A percentile compares a stretch with the other conserved stretches of the same genome.
Conservation (phyloP, 169 alveolate species). For the Cystoisospora suis region DNA sequence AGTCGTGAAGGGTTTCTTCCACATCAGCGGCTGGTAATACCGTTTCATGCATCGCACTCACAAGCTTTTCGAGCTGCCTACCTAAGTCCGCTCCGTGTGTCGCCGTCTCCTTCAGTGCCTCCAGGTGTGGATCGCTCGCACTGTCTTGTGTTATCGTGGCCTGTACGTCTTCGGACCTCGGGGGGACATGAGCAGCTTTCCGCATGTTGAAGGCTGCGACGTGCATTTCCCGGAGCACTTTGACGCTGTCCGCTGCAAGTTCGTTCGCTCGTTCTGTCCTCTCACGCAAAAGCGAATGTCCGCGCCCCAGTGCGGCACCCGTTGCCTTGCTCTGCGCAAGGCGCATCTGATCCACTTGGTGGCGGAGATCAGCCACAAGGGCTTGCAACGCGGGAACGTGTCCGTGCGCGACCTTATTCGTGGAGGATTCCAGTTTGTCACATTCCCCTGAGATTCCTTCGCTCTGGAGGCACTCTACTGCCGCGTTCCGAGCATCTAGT, state of each 20-base stretch:
- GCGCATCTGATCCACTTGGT: too few relatives aligned
- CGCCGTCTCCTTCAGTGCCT: neutral
- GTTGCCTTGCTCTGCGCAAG: too few relatives aligned
- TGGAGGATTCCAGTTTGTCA: too few relatives aligned
- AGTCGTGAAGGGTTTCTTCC: neutral
- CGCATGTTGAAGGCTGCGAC: neutral
- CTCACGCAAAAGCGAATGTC: too few relatives aligned
- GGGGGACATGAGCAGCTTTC: neutral
- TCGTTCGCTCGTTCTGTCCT: too few relatives aligned
- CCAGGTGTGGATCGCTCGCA: neutral
- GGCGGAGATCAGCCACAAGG: too few relatives aligned
- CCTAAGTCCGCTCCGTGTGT: neutral
- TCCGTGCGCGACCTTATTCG: too few relatives aligned
- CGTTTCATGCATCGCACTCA: neutral
- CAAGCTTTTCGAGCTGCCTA: neutral
- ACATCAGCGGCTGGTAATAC: neutral
- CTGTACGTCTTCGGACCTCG: neutral
- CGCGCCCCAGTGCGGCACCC: too few relatives aligned
- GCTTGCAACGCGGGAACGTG: too few relatives aligned
- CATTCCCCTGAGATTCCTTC: too few relatives aligned
- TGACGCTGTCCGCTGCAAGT: too few relatives aligned
- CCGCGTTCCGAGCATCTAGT: neutral
- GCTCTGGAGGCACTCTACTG: too few relatives aligned
- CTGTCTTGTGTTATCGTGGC: neutral
- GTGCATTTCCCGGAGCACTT: neutral